Conservation (phyloP, 2,329 filamentous ascomycete species). For the Beauveria sp. region DNA sequence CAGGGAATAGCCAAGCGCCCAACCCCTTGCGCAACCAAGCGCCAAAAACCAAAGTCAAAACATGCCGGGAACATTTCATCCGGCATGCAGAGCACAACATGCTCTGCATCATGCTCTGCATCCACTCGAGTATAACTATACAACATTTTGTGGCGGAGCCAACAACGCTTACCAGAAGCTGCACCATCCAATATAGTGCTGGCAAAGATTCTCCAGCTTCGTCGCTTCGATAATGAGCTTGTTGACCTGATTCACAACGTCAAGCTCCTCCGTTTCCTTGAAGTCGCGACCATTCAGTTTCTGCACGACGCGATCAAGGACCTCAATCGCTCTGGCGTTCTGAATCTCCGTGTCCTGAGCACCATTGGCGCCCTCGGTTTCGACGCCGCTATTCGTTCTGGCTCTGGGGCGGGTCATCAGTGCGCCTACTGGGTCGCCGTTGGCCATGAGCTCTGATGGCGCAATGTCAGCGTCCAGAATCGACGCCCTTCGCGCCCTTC, state of each 20-base stretch:
- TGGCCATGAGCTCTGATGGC: slow-evolving; percentile 50
- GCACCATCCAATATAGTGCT: slow-evolving; percentile 99
- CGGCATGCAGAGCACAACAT: no score
- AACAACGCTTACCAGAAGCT: slow-evolving; percentile 71
- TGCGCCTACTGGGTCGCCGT: slow-evolving; percentile 36
- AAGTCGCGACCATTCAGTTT: slow-evolving; percentile 95
- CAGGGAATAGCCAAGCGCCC: not conserved
- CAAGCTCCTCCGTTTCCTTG: slow-evolving; percentile 75
- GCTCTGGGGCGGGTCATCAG: slow-evolving; percentile 44
- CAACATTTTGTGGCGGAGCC: not conserved
- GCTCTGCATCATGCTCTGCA: not conserved
- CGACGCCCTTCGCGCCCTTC: slow-evolving; percentile 56
- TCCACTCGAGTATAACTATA: not conserved
- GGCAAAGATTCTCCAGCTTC: slow-evolving; percentile 93
- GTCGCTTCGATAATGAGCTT: slow-evolving; percentile 93
- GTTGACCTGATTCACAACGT: slow-evolving; percentile 82
- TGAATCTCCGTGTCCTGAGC: slow-evolving; percentile 64
- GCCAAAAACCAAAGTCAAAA: not conserved
- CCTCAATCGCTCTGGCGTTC: slow-evolving; percentile 87
- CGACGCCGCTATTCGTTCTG: slow-evolving; percentile 51
- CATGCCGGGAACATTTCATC: no score
- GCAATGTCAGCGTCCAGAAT: slow-evolving; percentile 58
- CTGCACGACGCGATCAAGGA: slow-evolving; percentile 84
- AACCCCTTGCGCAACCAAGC: not conserved
- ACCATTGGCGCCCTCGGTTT: slow-evolving; percentile 23